These are phyloP conservation scores for Mycosphaerella arachidis DNA, from an alignment of 2,329 filamentous ascomycete species.

Conservation along the genomic window DNA sequence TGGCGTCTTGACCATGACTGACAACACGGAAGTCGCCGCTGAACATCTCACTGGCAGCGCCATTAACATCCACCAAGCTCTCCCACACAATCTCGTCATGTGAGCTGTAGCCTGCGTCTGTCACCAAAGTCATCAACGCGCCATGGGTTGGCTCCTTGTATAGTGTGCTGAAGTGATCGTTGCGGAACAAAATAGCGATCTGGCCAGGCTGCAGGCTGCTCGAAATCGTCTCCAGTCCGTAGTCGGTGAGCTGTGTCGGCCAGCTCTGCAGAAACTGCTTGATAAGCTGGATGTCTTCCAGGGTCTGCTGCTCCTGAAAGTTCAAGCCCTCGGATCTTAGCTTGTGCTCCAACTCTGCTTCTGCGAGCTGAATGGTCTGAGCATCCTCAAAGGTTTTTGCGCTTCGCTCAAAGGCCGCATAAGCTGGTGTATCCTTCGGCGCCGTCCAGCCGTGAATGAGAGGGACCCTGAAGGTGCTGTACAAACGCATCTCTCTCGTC, in stretches of 20 bases:
- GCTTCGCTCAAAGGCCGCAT: slow-evolving; percentile 65
- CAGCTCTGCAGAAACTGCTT: slow-evolving; percentile 75
- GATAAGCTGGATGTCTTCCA: slow-evolving; percentile 79
- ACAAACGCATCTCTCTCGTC: slow-evolving; percentile 83
- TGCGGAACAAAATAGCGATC: slow-evolving; percentile 88
- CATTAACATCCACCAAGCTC: slow-evolving; percentile 81
- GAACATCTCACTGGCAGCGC: slow-evolving; percentile 75
- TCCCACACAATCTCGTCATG: slow-evolving; percentile 97
- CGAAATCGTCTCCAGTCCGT: slow-evolving; percentile 71
- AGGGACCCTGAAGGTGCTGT: slow-evolving; percentile 81
- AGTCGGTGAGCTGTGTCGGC: slow-evolving; percentile 80
- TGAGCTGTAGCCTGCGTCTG: slow-evolving; percentile 81
- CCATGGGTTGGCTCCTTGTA: slow-evolving; percentile 79
- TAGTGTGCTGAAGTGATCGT: slow-evolving; percentile 93
- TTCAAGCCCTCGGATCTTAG: slow-evolving; percentile 61
- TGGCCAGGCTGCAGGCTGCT: slow-evolving; percentile 68
- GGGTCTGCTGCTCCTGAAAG: slow-evolving; percentile 68
- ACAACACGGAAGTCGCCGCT: slow-evolving; percentile 86
- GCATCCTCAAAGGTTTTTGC: slow-evolving; percentile 87
- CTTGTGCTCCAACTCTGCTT: slow-evolving; percentile 83
- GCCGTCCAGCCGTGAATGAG: slow-evolving; percentile 93
- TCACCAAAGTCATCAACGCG: slow-evolving; percentile 78
- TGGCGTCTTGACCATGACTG: slow-evolving; percentile 50
- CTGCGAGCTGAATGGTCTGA: slow-evolving; percentile 80
- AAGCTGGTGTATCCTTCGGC: slow-evolving; percentile 59